Percentiles rank a stretch among this genome's conserved stretches.
Conservation (phyloP, 2,329 filamentous ascomycete genomes). For the Ophidiomyces ophidiicola region DNA sequence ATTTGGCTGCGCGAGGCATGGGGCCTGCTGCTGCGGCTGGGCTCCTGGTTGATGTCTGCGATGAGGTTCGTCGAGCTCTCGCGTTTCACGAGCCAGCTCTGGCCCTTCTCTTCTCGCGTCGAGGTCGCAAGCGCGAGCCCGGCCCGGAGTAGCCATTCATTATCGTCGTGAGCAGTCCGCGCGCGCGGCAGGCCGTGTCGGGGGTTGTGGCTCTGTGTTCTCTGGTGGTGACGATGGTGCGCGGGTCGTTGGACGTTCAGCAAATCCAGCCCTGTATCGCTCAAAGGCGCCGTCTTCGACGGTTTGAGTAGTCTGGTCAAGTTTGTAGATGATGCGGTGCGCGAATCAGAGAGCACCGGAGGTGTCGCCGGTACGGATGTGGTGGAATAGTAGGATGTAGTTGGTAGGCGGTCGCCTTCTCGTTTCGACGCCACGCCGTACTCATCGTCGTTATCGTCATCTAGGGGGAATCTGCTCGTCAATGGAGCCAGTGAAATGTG, state of each 20-base stretch:
- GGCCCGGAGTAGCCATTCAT: slow-evolving; percentile 50
- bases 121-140: slow-evolving; percentile 46
- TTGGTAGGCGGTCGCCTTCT: slow-evolving; percentile 22
- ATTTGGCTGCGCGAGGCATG: slow-evolving; percentile 13
- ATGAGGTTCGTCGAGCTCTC: slow-evolving; percentile 45
- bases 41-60: slow-evolving; percentile 27
- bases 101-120: slow-evolving; percentile 49
- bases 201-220: slow-evolving; percentile 10
- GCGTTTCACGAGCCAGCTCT: slow-evolving; percentile 47
- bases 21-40: slow-evolving; percentile 18
- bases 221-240: slow-evolving; percentile 15
- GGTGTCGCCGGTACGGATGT: slow-evolving; percentile 33
- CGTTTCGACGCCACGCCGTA: slow-evolving; percentile 13
- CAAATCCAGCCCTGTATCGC: slow-evolving; percentile 27
- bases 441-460: slow-evolving; percentile 28
- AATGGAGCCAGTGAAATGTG: slow-evolving; percentile 51
- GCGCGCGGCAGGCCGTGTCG: slow-evolving; percentile 12
- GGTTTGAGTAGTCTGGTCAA: slow-evolving; percentile 24
- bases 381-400: slow-evolving; percentile 32
- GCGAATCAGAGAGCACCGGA: slow-evolving; percentile 33
- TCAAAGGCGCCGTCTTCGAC: slow-evolving; percentile 24
- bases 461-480: slow-evolving; percentile 42
- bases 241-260: slow-evolving; percentile 21
- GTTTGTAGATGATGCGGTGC: slow-evolving; percentile 28
- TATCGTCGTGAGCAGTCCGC: slow-evolving; percentile 23